Base-by-base conservation (phyloP, 148 eudicot species). In the Heliosperma pusillum region DNA sequence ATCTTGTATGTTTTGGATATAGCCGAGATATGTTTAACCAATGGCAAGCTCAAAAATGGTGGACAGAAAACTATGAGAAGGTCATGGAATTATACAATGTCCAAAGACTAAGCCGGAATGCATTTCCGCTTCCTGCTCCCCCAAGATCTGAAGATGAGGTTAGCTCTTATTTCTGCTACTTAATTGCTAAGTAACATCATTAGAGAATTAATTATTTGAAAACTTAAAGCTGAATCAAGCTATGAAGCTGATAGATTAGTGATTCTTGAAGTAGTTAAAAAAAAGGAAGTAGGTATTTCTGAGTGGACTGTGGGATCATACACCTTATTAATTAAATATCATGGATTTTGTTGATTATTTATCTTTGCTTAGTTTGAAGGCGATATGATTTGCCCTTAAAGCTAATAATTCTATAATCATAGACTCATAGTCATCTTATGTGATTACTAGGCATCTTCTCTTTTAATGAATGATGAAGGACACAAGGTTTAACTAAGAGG, bases 1-100 rank as follows among this genome's bases (percentile, higher is more conserved):
- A 78, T 66, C 10, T 58, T 76, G 19, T 8, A 13, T 83, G 30
- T 26, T 66, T 84, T 80, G 79, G 30, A 78, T 69, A 52, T 52
- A 95, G 99, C 85, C 97, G 97, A 76, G 99, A 95, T 65, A 88
- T 75, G 82, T 95, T 89, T 80, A 90, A 90, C 83, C 85, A 95
- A 85, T 90, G 88, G 92, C 97, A 95, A 92, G 97, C 97, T 57
- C 99, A 95, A 75, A 90, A 84, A 50, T 95, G 99, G 99, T 95
- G 99, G 99, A 84, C 96, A 22, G 99, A 95, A 70, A 92, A 95
- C 77, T 88, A 85, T 66, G 99, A 95, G 65, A 92, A 88, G 79
- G 87, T 95, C 67, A 88, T 89, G 89, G 99, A 95, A 72, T 89
- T 95, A 10, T 95, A 95, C 86, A 95, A 95, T 76, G 99, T 95